These are phyloP conservation scores for Eimeria maxima DNA, from an alignment of 169 alveolate species.

Conservation along the genomic window DNA sequence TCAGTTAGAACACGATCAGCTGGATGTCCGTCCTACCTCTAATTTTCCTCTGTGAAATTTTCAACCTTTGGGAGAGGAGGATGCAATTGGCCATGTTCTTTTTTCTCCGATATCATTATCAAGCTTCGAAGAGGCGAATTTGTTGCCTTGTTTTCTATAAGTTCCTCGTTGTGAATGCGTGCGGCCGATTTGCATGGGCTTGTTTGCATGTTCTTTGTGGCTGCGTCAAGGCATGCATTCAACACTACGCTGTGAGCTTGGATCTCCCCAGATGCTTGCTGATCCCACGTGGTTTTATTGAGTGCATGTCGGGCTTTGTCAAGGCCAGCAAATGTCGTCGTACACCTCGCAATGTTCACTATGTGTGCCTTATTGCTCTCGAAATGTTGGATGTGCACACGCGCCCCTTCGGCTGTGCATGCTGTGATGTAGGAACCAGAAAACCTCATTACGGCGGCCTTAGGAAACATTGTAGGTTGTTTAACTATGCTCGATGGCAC, in stretches of 20 bases:
- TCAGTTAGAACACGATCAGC: background rate
- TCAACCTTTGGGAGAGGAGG: background rate
- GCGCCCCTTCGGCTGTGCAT: background rate
- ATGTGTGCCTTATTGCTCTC: background rate
- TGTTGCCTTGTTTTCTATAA: background rate
- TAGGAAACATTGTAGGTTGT: background rate
- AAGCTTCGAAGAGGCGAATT: background rate
- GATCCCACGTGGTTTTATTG: background rate
- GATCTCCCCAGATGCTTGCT: background rate
- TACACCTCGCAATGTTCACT: background rate
- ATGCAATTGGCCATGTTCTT: background rate
- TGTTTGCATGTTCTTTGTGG: background rate
- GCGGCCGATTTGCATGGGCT: background rate
- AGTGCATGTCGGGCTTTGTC: background rate
- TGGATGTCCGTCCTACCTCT: background rate
- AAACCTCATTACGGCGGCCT: background rate
- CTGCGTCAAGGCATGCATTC: background rate
- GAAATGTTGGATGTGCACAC: background rate
- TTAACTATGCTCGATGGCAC: background rate
- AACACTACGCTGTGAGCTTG: background rate
- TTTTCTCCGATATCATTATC: background rate
- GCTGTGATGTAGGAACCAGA: background rate
- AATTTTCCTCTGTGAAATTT: background rate
- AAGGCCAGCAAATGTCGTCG: background rate
- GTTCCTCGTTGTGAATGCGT: background rate